phyloP scores from a whole-genome alignment of 805 yeast species.

The Saccharomycopsis fibuligera region DNA sequence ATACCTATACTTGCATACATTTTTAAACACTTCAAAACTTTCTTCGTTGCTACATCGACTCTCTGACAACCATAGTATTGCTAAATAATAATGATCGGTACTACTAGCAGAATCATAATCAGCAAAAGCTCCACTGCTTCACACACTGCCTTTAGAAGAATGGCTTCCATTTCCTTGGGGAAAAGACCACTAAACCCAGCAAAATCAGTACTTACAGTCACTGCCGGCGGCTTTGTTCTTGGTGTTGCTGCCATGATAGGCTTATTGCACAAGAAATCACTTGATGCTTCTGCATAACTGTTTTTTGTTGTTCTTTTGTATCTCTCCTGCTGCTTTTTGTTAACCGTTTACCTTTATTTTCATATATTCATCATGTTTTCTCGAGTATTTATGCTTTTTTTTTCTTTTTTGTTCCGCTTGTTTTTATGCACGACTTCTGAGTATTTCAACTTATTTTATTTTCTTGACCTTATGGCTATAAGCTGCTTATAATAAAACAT shows the following conservation, averaged over 20 bases:
- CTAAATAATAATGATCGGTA: too few species aligned
- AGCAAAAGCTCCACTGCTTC: not conserved
- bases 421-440: not conserved
- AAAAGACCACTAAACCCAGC: not conserved
- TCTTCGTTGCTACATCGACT: too few species aligned
- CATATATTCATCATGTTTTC: too few species aligned
- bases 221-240: not conserved
- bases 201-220: not conserved
- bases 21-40: too few species aligned
- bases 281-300: not conserved
- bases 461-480: not conserved
- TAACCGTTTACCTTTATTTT: not conserved
- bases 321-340: not conserved
- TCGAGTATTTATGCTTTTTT: too few species aligned
- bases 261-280: not conserved
- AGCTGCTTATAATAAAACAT: not conserved
- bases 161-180: not conserved
- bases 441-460: not conserved
- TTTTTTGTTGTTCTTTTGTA: too few species aligned
- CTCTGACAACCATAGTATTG: too few species aligned
- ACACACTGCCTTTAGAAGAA: not conserved
- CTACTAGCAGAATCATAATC: too few species aligned
- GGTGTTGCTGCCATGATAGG: not conserved
- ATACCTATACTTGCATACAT: too few species aligned
- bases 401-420: not conserved